A percentile compares a stretch with the other conserved stretches of the same genome.
Evolutionary conservation across 108 stramenopile species (phyloP).

Genomic region (Skeletonema costatum): DNA sequence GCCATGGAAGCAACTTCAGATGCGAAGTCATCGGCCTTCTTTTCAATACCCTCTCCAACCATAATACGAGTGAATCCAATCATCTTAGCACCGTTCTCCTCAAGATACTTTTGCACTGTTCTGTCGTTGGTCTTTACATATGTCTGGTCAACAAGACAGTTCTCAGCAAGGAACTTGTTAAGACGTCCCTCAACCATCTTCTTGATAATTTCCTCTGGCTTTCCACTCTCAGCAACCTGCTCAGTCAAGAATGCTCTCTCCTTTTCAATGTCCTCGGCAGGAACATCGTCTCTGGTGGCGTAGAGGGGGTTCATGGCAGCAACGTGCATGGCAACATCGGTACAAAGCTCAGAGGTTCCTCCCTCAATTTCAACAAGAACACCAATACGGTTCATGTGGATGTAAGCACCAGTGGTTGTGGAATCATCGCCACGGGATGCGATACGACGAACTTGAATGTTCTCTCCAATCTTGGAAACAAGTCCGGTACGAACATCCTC

Average conservation of each 20-base stretch:
- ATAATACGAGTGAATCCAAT: conserved; percentile 71
- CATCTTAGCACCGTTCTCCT: conserved; percentile 77
- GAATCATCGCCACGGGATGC: conserved; percentile 40
- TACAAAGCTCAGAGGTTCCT: conserved; percentile 56
- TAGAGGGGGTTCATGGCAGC: conserved; percentile 82
- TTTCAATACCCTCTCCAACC: conserved; percentile 87
- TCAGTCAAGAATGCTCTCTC: conserved; percentile 65
- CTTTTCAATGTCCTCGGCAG: conserved; percentile 75
- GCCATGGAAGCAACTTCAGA: conserved; percentile 84
- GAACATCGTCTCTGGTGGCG: conserved; percentile 75
- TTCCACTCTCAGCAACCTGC: conserved; percentile 72
- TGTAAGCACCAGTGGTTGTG: conserved; percentile 65
- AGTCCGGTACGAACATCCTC: conserved; percentile 64
- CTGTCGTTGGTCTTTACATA: conserved; percentile 77
- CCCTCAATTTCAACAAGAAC: conserved; percentile 69
- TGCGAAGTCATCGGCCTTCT: conserved; percentile 75
- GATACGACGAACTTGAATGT: conserved; percentile 75
- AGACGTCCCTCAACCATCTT: conserved; percentile 90
- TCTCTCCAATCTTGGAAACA: conserved; percentile 84
- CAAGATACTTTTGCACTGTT: conserved; percentile 74
- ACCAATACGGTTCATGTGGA: conserved; percentile 72
- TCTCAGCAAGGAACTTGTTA: conserved; percentile 77
- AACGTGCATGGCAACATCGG: conserved; percentile 81
- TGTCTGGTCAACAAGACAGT: conserved; percentile 73
- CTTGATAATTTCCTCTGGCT: conserved; percentile 77